Conservation (phyloP, 2,329 filamentous ascomycete species). For the Arthroderma sp. region DNA sequence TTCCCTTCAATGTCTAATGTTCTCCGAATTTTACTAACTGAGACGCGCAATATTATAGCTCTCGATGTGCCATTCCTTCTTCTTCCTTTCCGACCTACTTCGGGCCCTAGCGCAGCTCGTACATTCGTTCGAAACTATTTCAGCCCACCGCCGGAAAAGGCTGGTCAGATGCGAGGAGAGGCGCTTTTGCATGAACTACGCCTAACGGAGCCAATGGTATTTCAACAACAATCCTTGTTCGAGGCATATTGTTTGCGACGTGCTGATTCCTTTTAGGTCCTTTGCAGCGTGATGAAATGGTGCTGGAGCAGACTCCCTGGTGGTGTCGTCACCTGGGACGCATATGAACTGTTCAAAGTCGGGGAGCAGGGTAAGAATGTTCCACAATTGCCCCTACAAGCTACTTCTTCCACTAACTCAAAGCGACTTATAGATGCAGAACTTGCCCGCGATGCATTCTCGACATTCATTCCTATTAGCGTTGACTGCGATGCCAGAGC, state of each 20-base stretch:
- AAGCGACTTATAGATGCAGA: slow-evolving; percentile 56
- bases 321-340: slow-evolving; percentile 91
- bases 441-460: slow-evolving; percentile 83
- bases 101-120: slow-evolving; percentile 80
- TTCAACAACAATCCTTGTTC: slow-evolving; percentile 13
- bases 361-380: slow-evolving; percentile 62
- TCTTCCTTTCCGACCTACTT: slow-evolving; percentile 83
- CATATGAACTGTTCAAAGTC: slow-evolving; percentile 88
- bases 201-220: slow-evolving; percentile 85
- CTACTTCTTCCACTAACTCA: not conserved
- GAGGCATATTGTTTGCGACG: slow-evolving; percentile 4
- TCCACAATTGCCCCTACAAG: slow-evolving; percentile 3
- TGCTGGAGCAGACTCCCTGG: slow-evolving; percentile 89
- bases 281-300: slow-evolving; percentile 94
- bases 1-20: slow-evolving; percentile 5
- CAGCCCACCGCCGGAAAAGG: slow-evolving; percentile 49
- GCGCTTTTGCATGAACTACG: slow-evolving; percentile 71
- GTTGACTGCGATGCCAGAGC: slow-evolving; percentile 75
- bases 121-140: slow-evolving; percentile 92
- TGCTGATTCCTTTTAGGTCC: slow-evolving; percentile 45
- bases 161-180: slow-evolving; percentile 50
- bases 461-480: slow-evolving; percentile 89
- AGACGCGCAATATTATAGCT: slow-evolving; percentile 38
- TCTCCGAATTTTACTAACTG: slow-evolving; percentile 14
- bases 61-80: slow-evolving; percentile 87